These are phyloP conservation scores for Aspergillus pseudoterreus DNA, from an alignment of 2,329 filamentous ascomycete species.

Conservation along the genomic window DNA sequence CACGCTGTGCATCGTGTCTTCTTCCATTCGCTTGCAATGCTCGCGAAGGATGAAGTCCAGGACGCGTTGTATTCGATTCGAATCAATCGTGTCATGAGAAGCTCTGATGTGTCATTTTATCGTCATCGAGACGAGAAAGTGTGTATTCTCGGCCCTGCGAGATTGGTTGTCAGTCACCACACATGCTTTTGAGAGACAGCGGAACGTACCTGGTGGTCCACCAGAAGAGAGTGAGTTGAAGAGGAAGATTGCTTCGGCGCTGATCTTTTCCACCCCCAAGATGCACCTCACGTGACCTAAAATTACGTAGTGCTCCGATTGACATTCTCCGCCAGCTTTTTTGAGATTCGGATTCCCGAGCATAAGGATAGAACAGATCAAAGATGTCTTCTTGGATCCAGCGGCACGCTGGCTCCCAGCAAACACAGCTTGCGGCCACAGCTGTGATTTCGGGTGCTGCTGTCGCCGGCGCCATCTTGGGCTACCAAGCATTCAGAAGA, in stretches of 20 bases:
- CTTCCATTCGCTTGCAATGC: constrained; percentile 31
- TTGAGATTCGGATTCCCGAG: neutral
- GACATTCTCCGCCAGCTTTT: neutral
- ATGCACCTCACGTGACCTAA: constrained; percentile 1
- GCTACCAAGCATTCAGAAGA: constrained; percentile 54
- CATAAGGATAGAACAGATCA: neutral
- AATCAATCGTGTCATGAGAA: constrained; percentile 33
- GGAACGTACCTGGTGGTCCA: neutral
- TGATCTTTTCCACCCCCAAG: neutral
- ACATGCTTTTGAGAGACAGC: neutral
- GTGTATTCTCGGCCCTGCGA: constrained; percentile 9
- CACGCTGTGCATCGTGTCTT: constrained; percentile 28
- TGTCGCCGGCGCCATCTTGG: constrained; percentile 52
- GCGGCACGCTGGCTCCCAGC: constrained; percentile 38
- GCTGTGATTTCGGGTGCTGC: constrained; percentile 43
- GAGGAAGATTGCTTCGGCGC: neutral
- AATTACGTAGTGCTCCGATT: neutral
- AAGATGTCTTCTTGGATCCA: constrained; percentile 44
- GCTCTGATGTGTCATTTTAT: constrained; percentile 35
- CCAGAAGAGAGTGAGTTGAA: neutral
- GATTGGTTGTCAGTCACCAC: neutral
- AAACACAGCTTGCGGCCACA: constrained; percentile 40
- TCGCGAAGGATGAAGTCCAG: constrained; percentile 36
- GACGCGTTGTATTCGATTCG: constrained; percentile 9
- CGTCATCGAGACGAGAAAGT: constrained; percentile 37